Percentiles rank a stretch among this genome's conserved stretches.
Evolutionary conservation across 441 rosid genomes (phyloP).

Genomic region (Adansonia grandidieri): DNA sequence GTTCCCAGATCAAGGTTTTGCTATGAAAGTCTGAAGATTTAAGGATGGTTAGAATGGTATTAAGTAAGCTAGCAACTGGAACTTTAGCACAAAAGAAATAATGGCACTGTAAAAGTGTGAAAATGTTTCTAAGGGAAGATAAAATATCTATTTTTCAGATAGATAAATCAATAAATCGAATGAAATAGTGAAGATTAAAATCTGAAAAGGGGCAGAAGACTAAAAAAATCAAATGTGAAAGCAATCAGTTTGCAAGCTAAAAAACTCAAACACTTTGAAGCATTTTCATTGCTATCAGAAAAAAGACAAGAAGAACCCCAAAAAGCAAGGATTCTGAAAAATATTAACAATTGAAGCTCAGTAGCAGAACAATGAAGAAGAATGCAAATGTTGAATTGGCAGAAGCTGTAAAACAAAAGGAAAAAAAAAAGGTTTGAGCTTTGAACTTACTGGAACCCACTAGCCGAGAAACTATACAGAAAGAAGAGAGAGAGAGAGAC

Average conservation of each 20-base stretch:
- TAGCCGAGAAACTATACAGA: background rate
- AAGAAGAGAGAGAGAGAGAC: background rate
- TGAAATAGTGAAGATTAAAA: background rate
- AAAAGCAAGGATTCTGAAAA: background rate
- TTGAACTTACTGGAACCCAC: background rate
- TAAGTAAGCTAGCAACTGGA: background rate
- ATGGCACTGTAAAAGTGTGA: background rate
- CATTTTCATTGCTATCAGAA: background rate
- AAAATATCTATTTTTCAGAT: background rate
- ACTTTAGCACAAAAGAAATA: background rate
- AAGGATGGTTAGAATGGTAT: background rate
- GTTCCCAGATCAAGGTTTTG: conserved; percentile 24
- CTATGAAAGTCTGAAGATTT: conserved; percentile 25
- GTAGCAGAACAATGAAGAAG: background rate
- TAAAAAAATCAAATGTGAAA: conserved; percentile 1
- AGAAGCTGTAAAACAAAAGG: background rate
- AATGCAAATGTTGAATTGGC: background rate
- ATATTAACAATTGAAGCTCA: background rate
- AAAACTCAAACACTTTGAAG: background rate
- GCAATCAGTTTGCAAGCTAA: background rate
- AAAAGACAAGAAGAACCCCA: background rate
- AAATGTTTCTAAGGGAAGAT: background rate
- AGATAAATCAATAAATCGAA: background rate
- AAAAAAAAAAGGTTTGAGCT: background rate
- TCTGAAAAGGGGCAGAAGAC: background rate